These are phyloP conservation scores for Xerophyta viscosa DNA, from an alignment of 106 monocot genomes.

Conservation along the genomic window DNA sequence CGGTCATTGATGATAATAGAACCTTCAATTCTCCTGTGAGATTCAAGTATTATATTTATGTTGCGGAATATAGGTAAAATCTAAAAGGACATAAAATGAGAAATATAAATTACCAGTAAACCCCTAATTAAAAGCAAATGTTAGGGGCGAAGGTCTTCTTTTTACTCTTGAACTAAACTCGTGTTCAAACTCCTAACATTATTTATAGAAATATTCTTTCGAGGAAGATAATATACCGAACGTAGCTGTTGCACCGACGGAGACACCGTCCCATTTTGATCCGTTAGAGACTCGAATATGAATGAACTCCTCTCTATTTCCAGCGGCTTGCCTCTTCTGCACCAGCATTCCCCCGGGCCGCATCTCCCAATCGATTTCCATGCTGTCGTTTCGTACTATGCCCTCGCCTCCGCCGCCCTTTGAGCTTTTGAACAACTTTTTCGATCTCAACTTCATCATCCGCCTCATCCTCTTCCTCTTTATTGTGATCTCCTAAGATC, in stretches of 20 bases:
- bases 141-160: no score
- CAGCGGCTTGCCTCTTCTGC: slow-evolving; percentile 31
- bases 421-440: slow-evolving; percentile 34
- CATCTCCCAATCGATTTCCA: slow-evolving; percentile 51
- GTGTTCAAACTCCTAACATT: no score
- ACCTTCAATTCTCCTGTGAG: slow-evolving; percentile 61
- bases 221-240: slow-evolving; percentile 37
- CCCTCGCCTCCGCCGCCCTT: neutral
- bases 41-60: no score
- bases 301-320: slow-evolving; percentile 12
- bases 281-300: slow-evolving; percentile 23
- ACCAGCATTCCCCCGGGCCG: slow-evolving; percentile 70
- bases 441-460: slow-evolving; percentile 36
- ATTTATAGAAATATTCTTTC: no score
- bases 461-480: neutral
- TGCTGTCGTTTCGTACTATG: neutral
- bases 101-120: no score
- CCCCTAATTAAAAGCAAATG: no score
- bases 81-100: no score
- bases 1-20: slow-evolving; percentile 32
- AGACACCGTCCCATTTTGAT: slow-evolving; percentile 19
- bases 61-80: no score
- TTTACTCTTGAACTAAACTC: no score
- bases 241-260: slow-evolving; percentile 47
- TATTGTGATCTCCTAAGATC: neutral